Conservation (phyloP, 371 early-diverging fungal genomes). For the Mortierella sp. region DNA sequence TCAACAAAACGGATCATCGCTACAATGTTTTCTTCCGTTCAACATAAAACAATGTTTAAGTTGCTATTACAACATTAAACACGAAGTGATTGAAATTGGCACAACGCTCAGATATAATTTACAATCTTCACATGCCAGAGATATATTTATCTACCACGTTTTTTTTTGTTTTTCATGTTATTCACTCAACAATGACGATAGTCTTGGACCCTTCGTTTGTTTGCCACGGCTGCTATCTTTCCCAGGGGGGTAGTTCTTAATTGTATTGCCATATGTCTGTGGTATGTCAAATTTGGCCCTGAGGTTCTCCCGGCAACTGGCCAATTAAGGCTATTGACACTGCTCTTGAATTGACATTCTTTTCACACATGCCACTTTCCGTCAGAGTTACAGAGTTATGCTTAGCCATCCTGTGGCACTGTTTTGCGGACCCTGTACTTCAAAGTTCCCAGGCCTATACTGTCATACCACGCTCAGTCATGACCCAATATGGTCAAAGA, state of each 20-base stretch:
- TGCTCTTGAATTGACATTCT: not conserved
- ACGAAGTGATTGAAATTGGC: conserved; percentile 1
- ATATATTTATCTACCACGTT: conserved; percentile 11
- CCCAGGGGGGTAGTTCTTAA: not conserved
- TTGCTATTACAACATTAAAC: not conserved
- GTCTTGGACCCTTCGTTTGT: not conserved
- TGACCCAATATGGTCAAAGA: not conserved
- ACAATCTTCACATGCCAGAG: conserved; percentile 16
- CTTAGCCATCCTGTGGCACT: not conserved
- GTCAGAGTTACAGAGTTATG: not conserved
- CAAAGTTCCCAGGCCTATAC: not conserved
- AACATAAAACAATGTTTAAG: too few relatives aligned
- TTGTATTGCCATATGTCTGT: not conserved
- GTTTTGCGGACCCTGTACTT: not conserved
- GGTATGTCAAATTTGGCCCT: not conserved
- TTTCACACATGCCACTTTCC: not conserved
- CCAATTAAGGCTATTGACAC: not conserved
- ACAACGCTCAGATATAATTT: not conserved
- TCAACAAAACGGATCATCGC: not conserved
- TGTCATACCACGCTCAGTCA: not conserved
- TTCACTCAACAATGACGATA: not conserved
- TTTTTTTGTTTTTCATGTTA: not conserved
- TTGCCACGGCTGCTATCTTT: not conserved
- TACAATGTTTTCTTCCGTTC: not conserved
- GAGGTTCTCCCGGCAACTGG: not conserved